These are phyloP conservation scores for Juglanconis sp. DNA, from an alignment of 2,329 filamentous ascomycete genomes.

Conservation along the genomic window DNA sequence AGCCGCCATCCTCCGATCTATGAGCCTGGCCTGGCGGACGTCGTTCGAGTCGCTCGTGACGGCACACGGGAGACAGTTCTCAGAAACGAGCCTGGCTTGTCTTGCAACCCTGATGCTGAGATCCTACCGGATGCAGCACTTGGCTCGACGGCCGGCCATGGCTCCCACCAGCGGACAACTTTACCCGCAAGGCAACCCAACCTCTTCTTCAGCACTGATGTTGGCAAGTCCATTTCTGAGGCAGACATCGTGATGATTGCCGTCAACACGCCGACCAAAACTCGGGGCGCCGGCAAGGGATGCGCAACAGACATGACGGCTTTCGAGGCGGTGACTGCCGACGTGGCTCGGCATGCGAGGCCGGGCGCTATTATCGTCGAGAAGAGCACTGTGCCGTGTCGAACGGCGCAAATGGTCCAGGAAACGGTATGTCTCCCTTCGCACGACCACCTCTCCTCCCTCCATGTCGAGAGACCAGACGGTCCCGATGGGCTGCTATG, in stretches of 20 bases:
- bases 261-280: conserved; percentile 79
- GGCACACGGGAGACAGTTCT: conserved; percentile 46
- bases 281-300: conserved; percentile 64
- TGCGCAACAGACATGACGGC: conserved; percentile 70
- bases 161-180: not conserved
- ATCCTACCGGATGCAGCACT: not conserved
- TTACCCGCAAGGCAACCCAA: conserved; percentile 55
- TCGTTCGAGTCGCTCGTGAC: conserved; percentile 64
- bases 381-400: conserved; percentile 77
- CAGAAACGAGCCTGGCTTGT: conserved; percentile 30
- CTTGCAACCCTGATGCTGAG: not conserved
- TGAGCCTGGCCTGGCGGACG: conserved; percentile 67
- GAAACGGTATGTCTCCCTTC: conserved; percentile 53
- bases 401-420: conserved; percentile 67
- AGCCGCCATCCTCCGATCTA: conserved; percentile 71
- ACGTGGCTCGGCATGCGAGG: conserved; percentile 64
- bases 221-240: conserved; percentile 57
- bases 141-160: not conserved
- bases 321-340: conserved; percentile 66
- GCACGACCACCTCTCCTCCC: no score
- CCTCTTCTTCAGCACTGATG: conserved; percentile 70
- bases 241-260: conserved; percentile 73
- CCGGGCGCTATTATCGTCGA: conserved; percentile 73
- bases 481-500: not conserved
- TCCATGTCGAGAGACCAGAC: no score